A percentile compares a stretch with the other conserved stretches of the same genome.
Conservation (phyloP, 345 rosid species). For the Gossypium anomalum region DNA sequence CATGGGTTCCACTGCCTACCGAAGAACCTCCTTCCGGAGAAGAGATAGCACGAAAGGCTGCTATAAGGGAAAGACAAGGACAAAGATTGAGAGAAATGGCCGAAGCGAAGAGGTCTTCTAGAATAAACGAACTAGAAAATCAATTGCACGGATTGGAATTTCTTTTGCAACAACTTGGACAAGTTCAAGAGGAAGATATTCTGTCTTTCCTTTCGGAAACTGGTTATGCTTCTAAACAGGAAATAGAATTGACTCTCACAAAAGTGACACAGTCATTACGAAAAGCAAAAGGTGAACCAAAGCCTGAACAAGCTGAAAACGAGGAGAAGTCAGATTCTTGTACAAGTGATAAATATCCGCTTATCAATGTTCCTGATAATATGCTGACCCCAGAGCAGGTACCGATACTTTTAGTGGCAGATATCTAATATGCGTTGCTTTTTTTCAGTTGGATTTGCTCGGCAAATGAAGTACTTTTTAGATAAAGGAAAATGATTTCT, state of each 20-base stretch:
- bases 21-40: constrained; percentile 95
- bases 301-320: constrained; percentile 59
- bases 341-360: constrained; percentile 63
- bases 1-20: constrained; percentile 80
- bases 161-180: constrained; percentile 79
- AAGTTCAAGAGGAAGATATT: constrained; percentile 57
- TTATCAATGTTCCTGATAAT: constrained; percentile 64
- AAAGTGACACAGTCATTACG: constrained; percentile 70
- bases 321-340: constrained; percentile 66
- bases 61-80: constrained; percentile 81
- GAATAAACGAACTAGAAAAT: constrained; percentile 79
- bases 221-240: constrained; percentile 78
- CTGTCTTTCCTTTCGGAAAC: constrained; percentile 68
- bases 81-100: constrained; percentile 98
- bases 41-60: constrained; percentile 95
- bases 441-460: background rate
- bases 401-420: constrained; percentile 25
- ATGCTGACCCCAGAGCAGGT: constrained; percentile 87
- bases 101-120: constrained; percentile 81
- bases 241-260: constrained; percentile 57
- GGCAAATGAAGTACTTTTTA: background rate
- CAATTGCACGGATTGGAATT: constrained; percentile 73
- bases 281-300: constrained; percentile 82
- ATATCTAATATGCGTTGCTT: background rate
- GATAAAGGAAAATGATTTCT: background rate